Evolutionary conservation across 352 stramenopile species (phyloP).

Genomic region (Pythium folliculosum): DNA sequence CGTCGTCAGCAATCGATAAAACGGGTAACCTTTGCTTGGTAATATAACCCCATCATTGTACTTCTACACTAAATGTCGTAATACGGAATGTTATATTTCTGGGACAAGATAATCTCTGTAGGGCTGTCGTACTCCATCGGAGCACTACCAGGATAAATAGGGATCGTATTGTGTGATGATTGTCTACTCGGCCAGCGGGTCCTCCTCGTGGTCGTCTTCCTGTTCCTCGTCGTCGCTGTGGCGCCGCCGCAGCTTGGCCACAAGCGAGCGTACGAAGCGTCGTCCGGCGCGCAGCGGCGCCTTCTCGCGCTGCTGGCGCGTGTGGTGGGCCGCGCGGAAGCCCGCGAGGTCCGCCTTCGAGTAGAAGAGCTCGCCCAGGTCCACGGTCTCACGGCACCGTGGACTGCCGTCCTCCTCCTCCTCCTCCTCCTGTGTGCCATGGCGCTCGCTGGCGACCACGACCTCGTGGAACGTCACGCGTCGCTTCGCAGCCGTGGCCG

Average conservation of each 20-base stretch:
- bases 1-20: too few relatives aligned
- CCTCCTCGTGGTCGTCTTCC: too few relatives aligned
- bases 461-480: constrained; percentile 29
- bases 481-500: neutral
- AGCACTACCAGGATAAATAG: too few relatives aligned
- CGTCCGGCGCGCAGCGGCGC: constrained; percentile 1
- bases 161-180: too few relatives aligned
- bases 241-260: constrained; percentile 5
- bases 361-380: constrained; percentile 22
- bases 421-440: neutral
- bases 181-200: too few relatives aligned
- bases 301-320: neutral
- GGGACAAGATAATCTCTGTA: too few relatives aligned
- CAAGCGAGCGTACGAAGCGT: constrained; percentile 10
- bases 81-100: too few relatives aligned
- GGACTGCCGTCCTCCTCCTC: neutral
- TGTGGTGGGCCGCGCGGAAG: constrained; percentile 11
- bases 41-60: too few relatives aligned
- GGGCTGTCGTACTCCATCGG: too few relatives aligned
- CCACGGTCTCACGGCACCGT: neutral
- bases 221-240: neutral
- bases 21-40: too few relatives aligned
- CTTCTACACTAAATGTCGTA: too few relatives aligned
- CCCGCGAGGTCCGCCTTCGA: constrained; percentile 15
- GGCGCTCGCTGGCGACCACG: neutral